Evolutionary conservation across 1,284 basidiomycete species (phyloP).

Genomic region (Testicularia cyperi): DNA sequence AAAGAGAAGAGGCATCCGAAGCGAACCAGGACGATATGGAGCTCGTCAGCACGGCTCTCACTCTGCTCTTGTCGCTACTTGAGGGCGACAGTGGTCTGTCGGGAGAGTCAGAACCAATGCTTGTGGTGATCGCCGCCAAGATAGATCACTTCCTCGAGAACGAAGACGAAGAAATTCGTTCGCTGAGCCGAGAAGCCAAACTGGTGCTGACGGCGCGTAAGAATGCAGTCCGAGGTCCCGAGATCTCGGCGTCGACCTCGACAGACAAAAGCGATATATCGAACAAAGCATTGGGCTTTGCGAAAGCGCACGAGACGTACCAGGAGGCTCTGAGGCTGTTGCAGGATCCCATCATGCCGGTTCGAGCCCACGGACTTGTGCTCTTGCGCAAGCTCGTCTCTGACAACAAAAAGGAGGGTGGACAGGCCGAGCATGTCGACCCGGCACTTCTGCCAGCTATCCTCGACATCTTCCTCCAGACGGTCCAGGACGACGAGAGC

Average conservation of each 20-base stretch:
- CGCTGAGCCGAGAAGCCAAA: slow-evolving; percentile 73
- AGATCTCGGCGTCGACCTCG: slow-evolving; percentile 2
- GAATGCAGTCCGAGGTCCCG: slow-evolving; percentile 5
- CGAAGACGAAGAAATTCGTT: slow-evolving; percentile 60
- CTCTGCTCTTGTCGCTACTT: slow-evolving; percentile 51
- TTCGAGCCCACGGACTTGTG: slow-evolving; percentile 80
- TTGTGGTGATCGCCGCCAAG: slow-evolving; percentile 44
- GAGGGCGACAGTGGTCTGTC: slow-evolving; percentile 40
- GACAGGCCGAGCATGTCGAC: slow-evolving; percentile 20
- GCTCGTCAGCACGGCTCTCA: slow-evolving; percentile 43
- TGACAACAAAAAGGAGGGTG: slow-evolving; percentile 14
- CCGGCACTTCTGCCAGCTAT: slow-evolving; percentile 72
- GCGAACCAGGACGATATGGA: slow-evolving; percentile 36
- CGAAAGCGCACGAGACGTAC: slow-evolving; percentile 63
- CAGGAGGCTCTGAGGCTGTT: slow-evolving; percentile 83
- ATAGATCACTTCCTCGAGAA: slow-evolving; percentile 37
- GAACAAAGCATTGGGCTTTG: slow-evolving; percentile 54
- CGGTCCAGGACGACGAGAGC: slow-evolving; percentile 86
- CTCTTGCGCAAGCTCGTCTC: slow-evolving; percentile 50
- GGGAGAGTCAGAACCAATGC: slow-evolving; percentile 33
- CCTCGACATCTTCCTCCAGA: slow-evolving; percentile 81
- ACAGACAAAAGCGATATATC: slow-evolving; percentile 37
- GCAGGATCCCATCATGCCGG: slow-evolving; percentile 89
- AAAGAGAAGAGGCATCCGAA: not conserved
- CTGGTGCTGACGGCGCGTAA: slow-evolving; percentile 77